phyloP scores from a whole-genome alignment of 2,329 filamentous ascomycete species.

The Dothidotthia symphoricarpi region DNA sequence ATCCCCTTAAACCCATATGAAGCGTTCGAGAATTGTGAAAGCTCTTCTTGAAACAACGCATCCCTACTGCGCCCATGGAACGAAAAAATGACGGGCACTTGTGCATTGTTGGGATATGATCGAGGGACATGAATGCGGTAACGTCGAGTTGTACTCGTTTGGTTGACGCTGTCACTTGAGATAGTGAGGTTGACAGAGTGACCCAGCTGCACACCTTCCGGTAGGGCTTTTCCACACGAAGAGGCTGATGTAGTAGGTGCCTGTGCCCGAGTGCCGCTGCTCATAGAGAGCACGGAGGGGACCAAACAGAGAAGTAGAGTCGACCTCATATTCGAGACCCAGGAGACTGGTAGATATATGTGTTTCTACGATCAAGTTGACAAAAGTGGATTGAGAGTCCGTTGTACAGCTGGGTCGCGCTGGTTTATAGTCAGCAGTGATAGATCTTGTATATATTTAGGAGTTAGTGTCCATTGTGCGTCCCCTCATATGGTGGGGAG shows the following conservation, averaged over 20 bases:
- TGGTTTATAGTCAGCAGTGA: too few relatives aligned
- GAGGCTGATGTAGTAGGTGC: too few relatives aligned
- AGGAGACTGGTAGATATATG: too few relatives aligned
- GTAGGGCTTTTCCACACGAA: slow-evolving; percentile 14
- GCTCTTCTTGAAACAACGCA: slow-evolving; percentile 41
- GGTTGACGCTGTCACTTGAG: slow-evolving; percentile 26
- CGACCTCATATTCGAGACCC: too few relatives aligned
- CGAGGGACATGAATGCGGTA: slow-evolving; percentile 43
- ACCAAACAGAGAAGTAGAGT: background rate
- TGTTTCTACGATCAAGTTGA: too few relatives aligned
- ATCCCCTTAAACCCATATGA: slow-evolving; percentile 47
- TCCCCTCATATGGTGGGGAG: too few relatives aligned
- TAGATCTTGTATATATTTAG: too few relatives aligned
- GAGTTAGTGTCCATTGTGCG: too few relatives aligned
- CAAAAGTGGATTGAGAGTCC: too few relatives aligned
- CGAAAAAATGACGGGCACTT: slow-evolving; percentile 49
- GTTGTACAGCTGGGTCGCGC: too few relatives aligned
- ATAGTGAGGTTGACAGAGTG: slow-evolving; percentile 27
- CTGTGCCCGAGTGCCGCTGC: background rate
- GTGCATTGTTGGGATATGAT: slow-evolving; percentile 40
- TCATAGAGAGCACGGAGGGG: background rate
- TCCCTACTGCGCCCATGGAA: slow-evolving; percentile 48
- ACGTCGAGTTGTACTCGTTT: slow-evolving; percentile 20
- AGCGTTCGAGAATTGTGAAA: slow-evolving; percentile 49
- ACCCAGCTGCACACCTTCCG: slow-evolving; percentile 18